Conservation (phyloP, 805 yeast species). For the Isabelozyma heimii region DNA sequence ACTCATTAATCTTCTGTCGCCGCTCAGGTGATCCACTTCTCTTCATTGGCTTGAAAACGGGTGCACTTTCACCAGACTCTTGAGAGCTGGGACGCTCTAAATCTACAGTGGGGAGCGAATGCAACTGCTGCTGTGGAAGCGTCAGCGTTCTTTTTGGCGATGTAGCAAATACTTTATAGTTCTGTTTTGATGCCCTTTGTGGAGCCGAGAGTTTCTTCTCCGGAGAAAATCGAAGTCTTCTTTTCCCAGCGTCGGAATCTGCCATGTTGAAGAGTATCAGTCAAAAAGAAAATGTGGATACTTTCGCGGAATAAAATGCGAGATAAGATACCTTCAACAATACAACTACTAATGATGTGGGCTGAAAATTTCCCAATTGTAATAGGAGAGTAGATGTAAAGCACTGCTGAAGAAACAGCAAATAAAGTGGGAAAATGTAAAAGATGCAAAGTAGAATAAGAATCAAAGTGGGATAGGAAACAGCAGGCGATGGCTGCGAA, state of each 20-base stretch:
- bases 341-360: too few relatives aligned
- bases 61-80: background rate
- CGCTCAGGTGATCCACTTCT: slow-evolving; percentile 36
- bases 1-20: slow-evolving; percentile 24
- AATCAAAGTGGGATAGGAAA: too few relatives aligned
- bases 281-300: background rate
- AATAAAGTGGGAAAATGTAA: too few relatives aligned
- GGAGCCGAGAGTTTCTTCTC: background rate
- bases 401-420: too few relatives aligned
- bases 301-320: too few relatives aligned
- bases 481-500: too few relatives aligned
- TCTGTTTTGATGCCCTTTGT: background rate
- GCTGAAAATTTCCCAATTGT: too few relatives aligned
- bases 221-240: background rate
- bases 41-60: slow-evolving; percentile 15
- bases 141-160: background rate
- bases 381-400: too few relatives aligned
- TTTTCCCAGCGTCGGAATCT: background rate
- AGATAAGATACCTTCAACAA: background rate
- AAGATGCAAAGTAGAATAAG: too few relatives aligned
- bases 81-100: background rate
- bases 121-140: background rate
- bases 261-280: background rate
- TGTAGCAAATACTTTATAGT: background rate
- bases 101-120: background rate